phyloP scores from a whole-genome alignment of 2,329 filamentous ascomycete genomes.

The Coniochaeta sp. region DNA sequence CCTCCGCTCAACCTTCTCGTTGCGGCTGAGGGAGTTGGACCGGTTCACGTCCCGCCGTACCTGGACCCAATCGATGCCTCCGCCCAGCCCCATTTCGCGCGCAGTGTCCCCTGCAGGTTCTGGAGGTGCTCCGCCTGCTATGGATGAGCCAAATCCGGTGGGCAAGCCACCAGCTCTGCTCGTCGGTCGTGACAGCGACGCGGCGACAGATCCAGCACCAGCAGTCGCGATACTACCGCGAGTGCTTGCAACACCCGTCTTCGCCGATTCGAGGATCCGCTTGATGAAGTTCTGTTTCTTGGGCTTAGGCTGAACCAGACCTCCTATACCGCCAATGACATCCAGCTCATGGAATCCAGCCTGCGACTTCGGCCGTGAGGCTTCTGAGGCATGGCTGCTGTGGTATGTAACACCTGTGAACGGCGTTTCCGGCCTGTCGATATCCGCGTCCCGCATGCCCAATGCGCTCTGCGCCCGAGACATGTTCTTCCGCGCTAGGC shows the following conservation, averaged over 20 bases:
- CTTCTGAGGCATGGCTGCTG: conserved; percentile 70
- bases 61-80: conserved; percentile 85
- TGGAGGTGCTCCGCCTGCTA: not conserved
- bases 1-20: conserved; percentile 74
- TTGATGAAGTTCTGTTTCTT: conserved; percentile 90
- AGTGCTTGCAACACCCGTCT: conserved; percentile 85
- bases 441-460: conserved; percentile 48
- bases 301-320: conserved; percentile 66
- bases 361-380: conserved; percentile 54
- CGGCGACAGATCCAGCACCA: conserved; percentile 35
- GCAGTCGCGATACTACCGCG: conserved; percentile 70
- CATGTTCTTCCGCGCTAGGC: conserved; percentile 68
- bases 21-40: conserved; percentile 85
- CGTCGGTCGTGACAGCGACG: conserved; percentile 36
- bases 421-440: conserved; percentile 51
- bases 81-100: conserved; percentile 62
- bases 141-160: not conserved
- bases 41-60: conserved; percentile 92
- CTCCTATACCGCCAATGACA: conserved; percentile 63
- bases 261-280: conserved; percentile 88
- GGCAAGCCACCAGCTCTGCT: conserved; percentile 18
- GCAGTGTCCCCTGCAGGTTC: conserved; percentile 38
- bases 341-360: conserved; percentile 53
- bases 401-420: conserved; percentile 84
- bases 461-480: conserved; percentile 54